Evolutionary conservation across 768 basidiomycete genomes (phyloP).

Genomic region (Phaffia tasmanica): DNA sequence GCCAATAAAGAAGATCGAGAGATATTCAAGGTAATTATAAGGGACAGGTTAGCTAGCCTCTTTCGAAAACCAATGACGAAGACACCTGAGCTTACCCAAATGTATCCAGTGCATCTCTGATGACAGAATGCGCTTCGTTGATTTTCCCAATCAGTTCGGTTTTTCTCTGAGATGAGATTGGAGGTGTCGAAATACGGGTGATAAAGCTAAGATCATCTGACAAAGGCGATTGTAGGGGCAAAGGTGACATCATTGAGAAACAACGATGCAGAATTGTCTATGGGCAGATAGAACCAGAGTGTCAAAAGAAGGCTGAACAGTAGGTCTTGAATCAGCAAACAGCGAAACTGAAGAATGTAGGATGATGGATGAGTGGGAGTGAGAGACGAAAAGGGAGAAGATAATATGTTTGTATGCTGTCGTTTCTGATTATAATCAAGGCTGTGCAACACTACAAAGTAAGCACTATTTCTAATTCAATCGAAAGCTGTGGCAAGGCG

Average conservation of each 20-base stretch:
- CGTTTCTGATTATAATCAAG: too few species aligned
- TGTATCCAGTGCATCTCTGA: slow-evolving; percentile 61
- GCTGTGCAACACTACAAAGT: too few species aligned
- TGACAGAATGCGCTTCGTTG: slow-evolving; percentile 68
- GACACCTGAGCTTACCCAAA: slow-evolving; percentile 58
- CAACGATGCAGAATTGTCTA: too few species aligned
- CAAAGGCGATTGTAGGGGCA: background rate
- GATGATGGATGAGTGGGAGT: background rate
- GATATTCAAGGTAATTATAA: background rate
- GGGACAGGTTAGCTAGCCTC: background rate
- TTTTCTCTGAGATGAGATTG: slow-evolving; percentile 3
- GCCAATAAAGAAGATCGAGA: slow-evolving; percentile 2
- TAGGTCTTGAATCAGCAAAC: too few species aligned
- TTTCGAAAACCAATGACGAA: background rate
- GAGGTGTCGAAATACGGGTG: slow-evolving; percentile 10
- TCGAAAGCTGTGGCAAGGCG: too few species aligned
- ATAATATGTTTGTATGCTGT: background rate
- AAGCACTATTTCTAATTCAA: too few species aligned
- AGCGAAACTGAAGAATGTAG: background rate
- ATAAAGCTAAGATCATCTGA: background rate
- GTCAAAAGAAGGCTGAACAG: too few species aligned
- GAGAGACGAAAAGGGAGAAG: background rate
- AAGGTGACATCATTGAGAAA: background rate
- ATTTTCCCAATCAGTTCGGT: slow-evolving; percentile 37
- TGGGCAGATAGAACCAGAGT: too few species aligned